Conservation (phyloP, 352 stramenopile genomes). For the Phytophthora fragariaefolia region DNA sequence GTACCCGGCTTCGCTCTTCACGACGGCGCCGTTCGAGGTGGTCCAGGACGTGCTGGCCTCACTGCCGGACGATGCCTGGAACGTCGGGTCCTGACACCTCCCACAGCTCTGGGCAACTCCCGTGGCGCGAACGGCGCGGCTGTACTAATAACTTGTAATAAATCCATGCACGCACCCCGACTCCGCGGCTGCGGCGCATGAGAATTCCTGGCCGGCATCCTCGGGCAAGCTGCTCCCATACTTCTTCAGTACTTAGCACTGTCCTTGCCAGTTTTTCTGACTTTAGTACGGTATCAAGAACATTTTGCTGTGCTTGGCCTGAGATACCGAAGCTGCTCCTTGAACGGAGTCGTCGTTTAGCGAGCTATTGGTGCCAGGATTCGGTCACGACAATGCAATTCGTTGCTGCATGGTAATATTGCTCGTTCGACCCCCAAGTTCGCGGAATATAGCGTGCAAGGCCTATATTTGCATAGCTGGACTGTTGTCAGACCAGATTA, state of each 20-base stretch:
- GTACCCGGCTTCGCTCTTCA: slow-evolving; percentile 97
- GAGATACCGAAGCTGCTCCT: too few relatives aligned
- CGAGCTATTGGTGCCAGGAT: background rate
- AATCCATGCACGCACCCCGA: background rate
- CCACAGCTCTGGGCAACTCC: background rate
- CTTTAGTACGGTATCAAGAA: background rate
- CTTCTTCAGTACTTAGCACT: too few relatives aligned
- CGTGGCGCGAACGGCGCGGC: background rate
- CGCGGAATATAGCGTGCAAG: too few relatives aligned
- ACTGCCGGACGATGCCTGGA: slow-evolving; percentile 44
- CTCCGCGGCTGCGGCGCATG: slow-evolving; percentile 2
- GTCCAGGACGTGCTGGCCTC: slow-evolving; percentile 67
- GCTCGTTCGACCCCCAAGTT: too few relatives aligned
- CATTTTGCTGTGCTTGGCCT: background rate
- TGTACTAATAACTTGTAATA: slow-evolving; percentile 21
- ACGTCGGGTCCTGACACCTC: slow-evolving; percentile 6
- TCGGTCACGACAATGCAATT: too few relatives aligned
- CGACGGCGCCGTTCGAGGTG: slow-evolving; percentile 88
- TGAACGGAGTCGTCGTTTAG: background rate
- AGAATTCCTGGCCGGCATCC: slow-evolving; percentile 1
- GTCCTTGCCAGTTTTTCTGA: too few relatives aligned
- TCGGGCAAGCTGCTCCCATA: slow-evolving; percentile 5
- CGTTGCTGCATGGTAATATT: too few relatives aligned
- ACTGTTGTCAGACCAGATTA: too few relatives aligned
- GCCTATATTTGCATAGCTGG: too few relatives aligned